These are phyloP conservation scores for Cyberlindnera mycetangii DNA, from an alignment of 805 yeast species.

Conservation along the genomic window DNA sequence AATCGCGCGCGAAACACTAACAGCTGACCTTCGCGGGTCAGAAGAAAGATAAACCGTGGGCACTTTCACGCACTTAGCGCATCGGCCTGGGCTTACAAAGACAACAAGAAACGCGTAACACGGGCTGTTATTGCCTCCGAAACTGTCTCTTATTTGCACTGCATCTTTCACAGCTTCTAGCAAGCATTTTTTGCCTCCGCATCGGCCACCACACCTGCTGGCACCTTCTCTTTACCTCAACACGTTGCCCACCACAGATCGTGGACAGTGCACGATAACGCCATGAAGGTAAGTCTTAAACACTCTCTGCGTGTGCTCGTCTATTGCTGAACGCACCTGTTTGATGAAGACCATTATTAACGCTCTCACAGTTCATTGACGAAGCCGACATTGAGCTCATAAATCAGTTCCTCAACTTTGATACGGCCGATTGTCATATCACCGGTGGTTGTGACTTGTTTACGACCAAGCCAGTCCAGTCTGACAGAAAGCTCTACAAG, in stretches of 20 bases:
- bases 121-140: no score
- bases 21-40: conserved; percentile 5
- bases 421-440: conserved; percentile 70
- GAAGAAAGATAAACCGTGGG: conserved; percentile 7
- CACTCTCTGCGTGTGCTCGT: not conserved
- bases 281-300: conserved; percentile 6
- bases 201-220: not conserved
- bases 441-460: conserved; percentile 91
- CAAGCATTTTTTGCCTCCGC: not conserved
- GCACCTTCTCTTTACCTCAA: not conserved
- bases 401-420: conserved; percentile 80
- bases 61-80: no score
- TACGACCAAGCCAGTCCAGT: conserved; percentile 89
- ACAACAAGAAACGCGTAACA: not conserved
- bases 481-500: conserved; percentile 86
- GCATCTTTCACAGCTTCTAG: no score
- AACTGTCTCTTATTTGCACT: no score
- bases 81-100: no score
- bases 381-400: conserved; percentile 90
- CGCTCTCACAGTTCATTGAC: conserved; percentile 74
- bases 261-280: not conserved
- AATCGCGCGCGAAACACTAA: conserved; percentile 11
- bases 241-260: conserved; percentile 9
- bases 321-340: no score
- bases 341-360: no score